Evolutionary conservation across 495 filamentous ascomycete species (phyloP).

Genomic region (Penicillium flavigenum): DNA sequence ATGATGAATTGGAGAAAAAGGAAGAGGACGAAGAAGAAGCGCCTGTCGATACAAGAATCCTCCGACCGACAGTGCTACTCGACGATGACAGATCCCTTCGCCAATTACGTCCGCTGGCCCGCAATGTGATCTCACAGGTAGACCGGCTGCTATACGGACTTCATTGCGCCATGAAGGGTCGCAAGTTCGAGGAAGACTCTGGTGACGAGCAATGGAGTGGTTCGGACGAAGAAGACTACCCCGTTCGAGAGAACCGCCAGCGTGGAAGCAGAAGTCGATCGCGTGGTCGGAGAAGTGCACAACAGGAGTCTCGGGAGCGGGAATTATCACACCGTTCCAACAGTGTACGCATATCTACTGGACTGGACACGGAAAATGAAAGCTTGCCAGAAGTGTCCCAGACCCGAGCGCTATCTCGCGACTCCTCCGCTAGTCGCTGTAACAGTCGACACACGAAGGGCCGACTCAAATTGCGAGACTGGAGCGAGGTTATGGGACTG

Average conservation of each 20-base stretch:
- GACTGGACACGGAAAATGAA: conserved; percentile 5
- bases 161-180: conserved; percentile 58
- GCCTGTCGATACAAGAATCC: conserved; percentile 18
- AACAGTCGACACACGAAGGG: conserved; percentile 5
- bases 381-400: conserved; percentile 17
- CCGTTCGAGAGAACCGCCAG: conserved; percentile 9
- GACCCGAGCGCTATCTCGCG: conserved; percentile 21
- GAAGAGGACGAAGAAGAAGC: conserved; percentile 17
- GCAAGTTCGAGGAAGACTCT: conserved; percentile 28
- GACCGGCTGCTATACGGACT: conserved; percentile 66
- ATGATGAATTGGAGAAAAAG: conserved; percentile 10
- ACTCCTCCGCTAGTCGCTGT: background rate
- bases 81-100: conserved; percentile 63
- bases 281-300: conserved; percentile 33
- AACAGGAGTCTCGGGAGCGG: conserved; percentile 7
- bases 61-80: conserved; percentile 46
- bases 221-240: conserved; percentile 18
- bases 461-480: conserved; percentile 60
- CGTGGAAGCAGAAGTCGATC: conserved; percentile 25
- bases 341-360: conserved; percentile 8
- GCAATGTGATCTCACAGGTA: conserved; percentile 62
- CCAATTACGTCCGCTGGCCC: conserved; percentile 61
- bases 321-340: conserved; percentile 17
- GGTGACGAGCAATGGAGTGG: conserved; percentile 25
- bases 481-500: conserved; percentile 75